Evolutionary conservation across 768 basidiomycete genomes (phyloP), one percentile per base, ranked within the genome.

Genomic region (Lentinula sp.): DNA sequence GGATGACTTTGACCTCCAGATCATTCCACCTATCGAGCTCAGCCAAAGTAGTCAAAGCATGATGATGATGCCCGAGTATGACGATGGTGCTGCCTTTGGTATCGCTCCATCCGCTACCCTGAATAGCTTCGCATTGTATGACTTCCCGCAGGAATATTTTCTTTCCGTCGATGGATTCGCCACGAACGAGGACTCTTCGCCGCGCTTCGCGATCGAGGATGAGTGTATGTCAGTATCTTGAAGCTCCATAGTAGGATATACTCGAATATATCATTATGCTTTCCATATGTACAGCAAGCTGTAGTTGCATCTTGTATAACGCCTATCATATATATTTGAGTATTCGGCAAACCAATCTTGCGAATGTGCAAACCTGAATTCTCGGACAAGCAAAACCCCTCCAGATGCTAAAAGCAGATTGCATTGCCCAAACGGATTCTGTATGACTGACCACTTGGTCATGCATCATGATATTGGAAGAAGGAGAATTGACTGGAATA

Each of bases 11-110:
- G 87, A 88, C 66, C 71, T 90, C 64, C 72, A 68, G 65, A 73
- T 84, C 23, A 90, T 90, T 64, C 87, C 85, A 2, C 82, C 86
- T 0, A 80, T 88, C 70, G 81, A 87, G 64, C 74, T 88, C 55
- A 83, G 82, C 18, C 53, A 41, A 41, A 10, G 35, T 54, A 83
- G 82, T 35, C 53, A 41, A 18, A 10, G 35, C 12, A 12, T 23
- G 46, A 48, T 20, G 20, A 48, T 20, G 20, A 35, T 36, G 35
- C 28, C 20, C 8, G 50, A 35, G 50, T 54, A 39, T 23, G 37
- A 6, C 37, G 53, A 54, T 4, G 36, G 13, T 18, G 16, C 15
- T n/a, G 35, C 15, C 4, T 54, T 54, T 23, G 53, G 53, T 18
- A 54, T 54, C 16, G 37, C 53, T 13, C 53, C 53, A 13, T 18